A percentile compares a stretch with the other conserved stretches of the same genome.
phyloP scores from a whole-genome alignment of 176 grass and related monocot species.

The Saccharum officinarum region DNA sequence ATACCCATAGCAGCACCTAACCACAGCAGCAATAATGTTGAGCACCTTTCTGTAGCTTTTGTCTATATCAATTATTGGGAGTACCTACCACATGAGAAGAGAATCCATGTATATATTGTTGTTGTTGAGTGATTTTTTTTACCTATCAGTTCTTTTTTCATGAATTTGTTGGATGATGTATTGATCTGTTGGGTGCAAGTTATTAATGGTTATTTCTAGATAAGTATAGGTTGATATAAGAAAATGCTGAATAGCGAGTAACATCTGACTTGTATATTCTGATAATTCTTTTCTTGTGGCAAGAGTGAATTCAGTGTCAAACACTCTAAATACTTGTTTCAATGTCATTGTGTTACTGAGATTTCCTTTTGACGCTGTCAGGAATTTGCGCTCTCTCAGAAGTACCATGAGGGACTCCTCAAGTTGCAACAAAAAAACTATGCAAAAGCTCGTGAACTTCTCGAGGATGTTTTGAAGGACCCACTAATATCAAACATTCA shows the following conservation, averaged over 20 bases:
- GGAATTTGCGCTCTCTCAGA: slow-evolving; percentile 93
- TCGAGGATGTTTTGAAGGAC: slow-evolving; percentile 89
- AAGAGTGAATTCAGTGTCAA: slow-evolving; percentile 8
- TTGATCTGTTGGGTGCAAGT: neutral
- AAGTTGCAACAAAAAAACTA: slow-evolving; percentile 87
- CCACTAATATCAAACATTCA: slow-evolving; percentile 70
- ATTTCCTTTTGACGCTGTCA: slow-evolving; percentile 38
- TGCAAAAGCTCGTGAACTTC: slow-evolving; percentile 68
- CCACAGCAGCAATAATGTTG: neutral
- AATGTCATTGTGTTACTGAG: slow-evolving; percentile 17
- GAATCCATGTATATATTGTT: neutral
- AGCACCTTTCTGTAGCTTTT: neutral
- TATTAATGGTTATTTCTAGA: neutral
- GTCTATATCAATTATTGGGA: neutral
- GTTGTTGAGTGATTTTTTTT: neutral
- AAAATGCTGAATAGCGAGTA: slow-evolving; percentile 1
- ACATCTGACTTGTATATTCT: slow-evolving; percentile 9
- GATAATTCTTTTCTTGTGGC: neutral
- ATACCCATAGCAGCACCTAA: neutral
- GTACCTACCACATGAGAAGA: neutral
- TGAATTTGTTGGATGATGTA: neutral
- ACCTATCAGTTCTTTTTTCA: neutral
- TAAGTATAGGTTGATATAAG: slow-evolving; percentile 12
- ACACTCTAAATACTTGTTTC: neutral
- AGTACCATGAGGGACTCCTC: slow-evolving; percentile 86